Percentiles rank a stretch among this genome's conserved stretches.
Conservation (phyloP, 2,329 filamentous ascomycete genomes). For the Alternaria sp. region DNA sequence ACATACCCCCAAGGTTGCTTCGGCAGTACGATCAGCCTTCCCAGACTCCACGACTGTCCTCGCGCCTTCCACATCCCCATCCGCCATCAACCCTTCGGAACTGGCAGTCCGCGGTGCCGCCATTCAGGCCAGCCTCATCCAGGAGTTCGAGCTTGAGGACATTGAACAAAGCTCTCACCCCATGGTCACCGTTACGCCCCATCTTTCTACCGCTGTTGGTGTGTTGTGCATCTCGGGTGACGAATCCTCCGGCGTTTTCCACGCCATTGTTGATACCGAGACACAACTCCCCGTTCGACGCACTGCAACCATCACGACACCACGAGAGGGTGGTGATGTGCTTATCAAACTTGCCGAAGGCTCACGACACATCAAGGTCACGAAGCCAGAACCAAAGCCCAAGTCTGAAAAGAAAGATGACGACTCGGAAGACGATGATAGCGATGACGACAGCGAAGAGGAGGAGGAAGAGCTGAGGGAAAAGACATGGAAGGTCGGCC, state of each 20-base stretch:
- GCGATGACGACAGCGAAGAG: conserved; percentile 68
- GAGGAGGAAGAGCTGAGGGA: conserved; percentile 88
- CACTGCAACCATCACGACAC: conserved; percentile 77
- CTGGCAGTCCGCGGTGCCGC: conserved; percentile 88
- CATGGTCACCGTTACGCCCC: conserved; percentile 91
- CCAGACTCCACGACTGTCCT: conserved; percentile 78
- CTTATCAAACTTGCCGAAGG: conserved; percentile 90
- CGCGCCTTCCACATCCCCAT: conserved; percentile 79
- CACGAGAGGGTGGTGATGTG: conserved; percentile 85
- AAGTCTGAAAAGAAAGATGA: conserved; percentile 70
- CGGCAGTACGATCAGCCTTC: conserved; percentile 81
- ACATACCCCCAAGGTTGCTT: conserved; percentile 91
- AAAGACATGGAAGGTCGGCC: conserved; percentile 90
- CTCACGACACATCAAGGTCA: conserved; percentile 89
- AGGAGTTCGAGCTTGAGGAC: conserved; percentile 92
- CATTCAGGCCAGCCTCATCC: conserved; percentile 91
- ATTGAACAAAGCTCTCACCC: conserved; percentile 97
- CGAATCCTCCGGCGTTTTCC: conserved; percentile 73
- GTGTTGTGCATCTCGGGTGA: conserved; percentile 73
- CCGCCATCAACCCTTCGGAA: conserved; percentile 92
- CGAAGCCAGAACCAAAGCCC: conserved; percentile 81
- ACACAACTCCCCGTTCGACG: conserved; percentile 90
- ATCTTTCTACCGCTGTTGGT: conserved; percentile 87
- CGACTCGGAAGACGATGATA: conserved; percentile 69
- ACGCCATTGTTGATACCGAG: conserved; percentile 81